phyloP scores from a whole-genome alignment of 148 eudicot genomes.

The Pharnaceum exiguum region DNA sequence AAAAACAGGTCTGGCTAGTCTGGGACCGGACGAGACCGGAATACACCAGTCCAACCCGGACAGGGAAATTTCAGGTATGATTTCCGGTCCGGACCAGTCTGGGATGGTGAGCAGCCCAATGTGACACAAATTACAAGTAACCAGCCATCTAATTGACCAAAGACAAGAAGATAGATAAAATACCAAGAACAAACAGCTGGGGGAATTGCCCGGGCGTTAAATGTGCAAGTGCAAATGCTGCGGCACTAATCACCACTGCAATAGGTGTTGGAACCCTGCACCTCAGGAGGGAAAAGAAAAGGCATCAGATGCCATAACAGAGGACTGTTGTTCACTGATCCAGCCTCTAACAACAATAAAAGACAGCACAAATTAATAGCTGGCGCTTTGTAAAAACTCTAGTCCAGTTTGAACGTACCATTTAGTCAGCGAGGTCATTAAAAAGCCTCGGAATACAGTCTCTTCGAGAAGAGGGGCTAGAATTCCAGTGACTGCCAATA shows the following conservation, averaged over 20 bases:
- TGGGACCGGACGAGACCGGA: too few relatives aligned
- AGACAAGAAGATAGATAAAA: slow-evolving; percentile 15
- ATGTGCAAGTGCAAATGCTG: slow-evolving; percentile 94
- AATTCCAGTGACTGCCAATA: slow-evolving; percentile 81
- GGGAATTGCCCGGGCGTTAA: slow-evolving; percentile 95
- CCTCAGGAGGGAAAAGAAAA: not conserved
- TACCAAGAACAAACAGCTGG: slow-evolving; percentile 92
- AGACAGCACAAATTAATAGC: too few relatives aligned
- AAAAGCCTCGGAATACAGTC: slow-evolving; percentile 91
- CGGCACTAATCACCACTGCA: slow-evolving; percentile 73
- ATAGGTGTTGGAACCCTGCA: slow-evolving; percentile 93
- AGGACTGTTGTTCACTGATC: too few relatives aligned
- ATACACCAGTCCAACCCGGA: too few relatives aligned
- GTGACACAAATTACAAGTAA: not conserved
- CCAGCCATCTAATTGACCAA: not conserved
- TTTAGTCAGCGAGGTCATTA: slow-evolving; percentile 82
- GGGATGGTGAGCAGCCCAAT: too few relatives aligned
- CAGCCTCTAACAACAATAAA: too few relatives aligned
- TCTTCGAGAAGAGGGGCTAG: slow-evolving; percentile 98
- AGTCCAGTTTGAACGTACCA: slow-evolving; percentile 42
- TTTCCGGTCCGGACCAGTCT: too few relatives aligned
- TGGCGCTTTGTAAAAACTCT: not conserved
- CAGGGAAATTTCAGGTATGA: too few relatives aligned
- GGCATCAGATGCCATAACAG: too few relatives aligned
- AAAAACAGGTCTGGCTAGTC: too few relatives aligned